phyloP scores from a whole-genome alignment of 129 eudicot species.

The Helichrysum umbraculigerum region DNA sequence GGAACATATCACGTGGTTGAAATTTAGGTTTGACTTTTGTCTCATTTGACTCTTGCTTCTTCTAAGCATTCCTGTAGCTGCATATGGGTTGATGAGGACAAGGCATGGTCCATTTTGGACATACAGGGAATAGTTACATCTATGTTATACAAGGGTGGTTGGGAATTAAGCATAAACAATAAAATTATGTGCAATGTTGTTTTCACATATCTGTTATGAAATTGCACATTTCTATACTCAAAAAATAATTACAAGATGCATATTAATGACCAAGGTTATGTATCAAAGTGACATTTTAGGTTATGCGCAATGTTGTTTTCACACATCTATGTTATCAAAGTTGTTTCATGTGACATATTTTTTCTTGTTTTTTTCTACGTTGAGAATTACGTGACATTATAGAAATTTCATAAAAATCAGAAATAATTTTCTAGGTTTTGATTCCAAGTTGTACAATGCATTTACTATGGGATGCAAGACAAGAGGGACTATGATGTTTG shows the following conservation, averaged over 20 bases:
- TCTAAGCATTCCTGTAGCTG: slow-evolving; percentile 21
- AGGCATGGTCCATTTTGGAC: slow-evolving; percentile 42
- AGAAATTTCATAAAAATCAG: too few relatives aligned
- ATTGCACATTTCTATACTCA: neutral
- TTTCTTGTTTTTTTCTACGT: too few relatives aligned
- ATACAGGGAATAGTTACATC: slow-evolving; percentile 25
- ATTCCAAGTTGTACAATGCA: neutral
- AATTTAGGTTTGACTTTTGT: slow-evolving; percentile 41
- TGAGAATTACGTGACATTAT: too few relatives aligned
- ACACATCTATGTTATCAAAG: too few relatives aligned
- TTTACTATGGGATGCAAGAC: neutral
- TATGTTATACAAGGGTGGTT: slow-evolving; percentile 29
- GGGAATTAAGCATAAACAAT: slow-evolving; percentile 19
- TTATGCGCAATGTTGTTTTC: too few relatives aligned
- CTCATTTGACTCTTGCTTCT: slow-evolving; percentile 35
- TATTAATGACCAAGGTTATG: too few relatives aligned
- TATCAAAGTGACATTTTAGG: too few relatives aligned
- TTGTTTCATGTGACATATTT: too few relatives aligned
- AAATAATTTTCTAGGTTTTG: too few relatives aligned
- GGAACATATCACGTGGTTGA: slow-evolving; percentile 41
- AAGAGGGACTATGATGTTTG: slow-evolving; percentile 14
- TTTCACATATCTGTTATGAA: neutral
- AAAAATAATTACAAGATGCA: too few relatives aligned
- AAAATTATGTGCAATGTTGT: neutral
- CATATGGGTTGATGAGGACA: slow-evolving; percentile 20